Evolutionary conservation across 768 basidiomycete species (phyloP), one percentile per base, ranked within the genome.

Genomic region (Lactarius hatsudake): DNA sequence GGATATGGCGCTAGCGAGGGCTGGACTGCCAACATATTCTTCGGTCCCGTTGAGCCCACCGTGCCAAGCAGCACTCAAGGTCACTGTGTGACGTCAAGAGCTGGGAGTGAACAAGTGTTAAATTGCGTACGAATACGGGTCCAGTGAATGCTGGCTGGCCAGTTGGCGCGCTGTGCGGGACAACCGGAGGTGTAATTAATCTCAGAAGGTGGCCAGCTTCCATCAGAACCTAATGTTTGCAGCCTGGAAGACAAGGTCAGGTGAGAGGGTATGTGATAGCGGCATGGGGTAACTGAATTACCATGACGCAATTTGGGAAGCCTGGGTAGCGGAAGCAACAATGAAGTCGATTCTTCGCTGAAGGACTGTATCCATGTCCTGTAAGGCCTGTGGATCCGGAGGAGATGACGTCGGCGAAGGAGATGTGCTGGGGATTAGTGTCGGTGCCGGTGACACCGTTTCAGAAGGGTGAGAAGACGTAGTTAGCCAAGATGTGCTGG

Each of bases 171-270:
- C 66, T 71, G 75, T 30, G 78, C 78, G 26, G 65, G 26, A 59
- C 78, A 79, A 23, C 78, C 78, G 3, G 74, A n/a, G 0, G 71
- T 63, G 60, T 78, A 79, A 63, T 77, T 63, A 18, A 79, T 72
- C 63, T 71, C 72, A 2, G 70, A 66, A 5, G 59, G 48, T 28
- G 68, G 72, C 72, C 72, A 73, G 36, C 67, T 61, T 20, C 72
- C 72, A 57, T 69, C 56, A 30, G 70, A 56, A 13, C 62, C 59
- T 30, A 73, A 53, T 28, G 72, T 65, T 40, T 69, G 61, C 34
- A 73, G 38, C 72, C 72, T 73, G 26, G 53, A 7, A 34, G 36
- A 28, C 2, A 26, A 28, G 40, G 3, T 64, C 10, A 57, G 56
- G n/a, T 32, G 43, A 10, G 38, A 59, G 10, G 13, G 12, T 53